Base-by-base conservation (phyloP, 129 eudicot species). In the Pulicaria dysenterica region DNA sequence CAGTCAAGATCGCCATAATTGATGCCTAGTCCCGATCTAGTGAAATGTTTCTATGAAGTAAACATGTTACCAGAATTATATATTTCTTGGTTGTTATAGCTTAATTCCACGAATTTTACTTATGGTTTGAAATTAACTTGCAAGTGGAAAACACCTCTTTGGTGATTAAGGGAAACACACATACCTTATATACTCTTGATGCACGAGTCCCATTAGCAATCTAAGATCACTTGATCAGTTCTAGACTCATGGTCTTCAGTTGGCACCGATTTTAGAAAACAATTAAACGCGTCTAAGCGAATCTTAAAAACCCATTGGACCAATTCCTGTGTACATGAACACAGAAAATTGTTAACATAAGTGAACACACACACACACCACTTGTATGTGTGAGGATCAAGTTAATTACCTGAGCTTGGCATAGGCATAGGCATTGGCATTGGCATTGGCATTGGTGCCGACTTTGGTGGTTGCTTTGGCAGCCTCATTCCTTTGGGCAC, bases 391-490 rank as follows among this genome's bases (percentile, higher is more conserved):
- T 8, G 58, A 76, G 43, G 19, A 55, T 15, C 12, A 19, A 50
- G 80, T 31, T 56, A 24, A 19, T 64, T 79, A 91, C 91, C 97
- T 37, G 92, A 73, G 8, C 78, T 69, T 36, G 78, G 62, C 39
- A 48, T 75, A 42, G 85, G 91, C 85, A 74, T 80, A 75, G 68
- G 67, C 68, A 12, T 73, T 44, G 89, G 89, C 83, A 75, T 74
- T 73, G 87, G 96, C 50, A 24, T 80, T 77, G 66, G 79, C 51
- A 11, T 77, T 46, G 92, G 95, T 74, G 53, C 61, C 67, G 91
- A 95, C 47, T 77, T 82, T 77, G 96, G 78, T 4, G 84, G 70
- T 54, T 89, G 91, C 89, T 84, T 81, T 66, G 91, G 84, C 62
- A 50, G 76, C 72, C 78, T 76, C 77, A 49, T 74, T 73, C 84